A percentile compares a stretch with the other conserved stretches of the same genome.
Evolutionary conservation across 1,284 basidiomycete species (phyloP).

Genomic region (Sporisorium graminicola): DNA sequence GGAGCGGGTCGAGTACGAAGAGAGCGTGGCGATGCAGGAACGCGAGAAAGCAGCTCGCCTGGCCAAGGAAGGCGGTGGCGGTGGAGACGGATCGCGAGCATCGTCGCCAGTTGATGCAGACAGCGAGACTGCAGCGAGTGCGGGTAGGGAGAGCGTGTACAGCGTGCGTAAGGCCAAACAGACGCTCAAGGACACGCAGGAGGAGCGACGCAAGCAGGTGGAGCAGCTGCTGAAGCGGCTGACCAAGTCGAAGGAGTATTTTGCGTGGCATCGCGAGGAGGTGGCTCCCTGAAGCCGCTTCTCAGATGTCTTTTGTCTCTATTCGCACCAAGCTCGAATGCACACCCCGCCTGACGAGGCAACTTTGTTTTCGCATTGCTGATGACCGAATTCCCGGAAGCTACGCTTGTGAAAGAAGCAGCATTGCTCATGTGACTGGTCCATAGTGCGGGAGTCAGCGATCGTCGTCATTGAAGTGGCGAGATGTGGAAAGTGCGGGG

Average conservation of each 20-base stretch:
- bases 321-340: background rate
- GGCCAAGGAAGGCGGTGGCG: conserved; percentile 11
- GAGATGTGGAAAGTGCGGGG: conserved; percentile 4
- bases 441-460: no score
- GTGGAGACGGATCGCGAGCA: background rate
- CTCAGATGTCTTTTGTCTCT: background rate
- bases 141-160: conserved; percentile 33
- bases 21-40: conserved; percentile 39
- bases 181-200: conserved; percentile 48
- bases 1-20: conserved; percentile 45
- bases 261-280: conserved; percentile 54
- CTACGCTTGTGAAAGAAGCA: background rate
- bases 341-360: background rate
- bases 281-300: conserved; percentile 17
- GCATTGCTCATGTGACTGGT: conserved; percentile 1
- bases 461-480: background rate
- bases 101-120: background rate
- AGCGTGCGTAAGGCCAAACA: conserved; percentile 46
- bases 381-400: background rate
- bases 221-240: conserved; percentile 38
- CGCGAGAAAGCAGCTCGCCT: conserved; percentile 22
- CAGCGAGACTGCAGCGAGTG: background rate
- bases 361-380: background rate
- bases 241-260: conserved; percentile 47
- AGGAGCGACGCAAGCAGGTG: conserved; percentile 36